Evolutionary conservation across 495 filamentous ascomycete genomes (phyloP).

Genomic region (Haplographium delicatum): DNA sequence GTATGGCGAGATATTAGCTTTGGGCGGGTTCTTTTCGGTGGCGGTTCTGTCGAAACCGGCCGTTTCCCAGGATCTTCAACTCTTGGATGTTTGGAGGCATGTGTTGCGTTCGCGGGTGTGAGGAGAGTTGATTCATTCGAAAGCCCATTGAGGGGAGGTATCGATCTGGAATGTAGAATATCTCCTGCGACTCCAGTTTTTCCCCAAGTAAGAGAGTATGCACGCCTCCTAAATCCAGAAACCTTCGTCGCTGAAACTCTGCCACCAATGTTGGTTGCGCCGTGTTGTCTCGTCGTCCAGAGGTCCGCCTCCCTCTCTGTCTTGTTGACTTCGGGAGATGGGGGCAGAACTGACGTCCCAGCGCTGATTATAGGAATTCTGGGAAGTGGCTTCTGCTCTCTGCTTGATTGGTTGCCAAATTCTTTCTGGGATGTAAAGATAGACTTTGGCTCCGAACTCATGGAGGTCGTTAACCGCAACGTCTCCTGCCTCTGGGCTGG

Average conservation of each 20-base stretch:
- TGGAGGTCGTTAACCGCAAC: too few species aligned
- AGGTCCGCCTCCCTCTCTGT: neutral
- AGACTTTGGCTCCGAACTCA: slow-evolving; percentile 21
- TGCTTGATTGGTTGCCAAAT: slow-evolving; percentile 10
- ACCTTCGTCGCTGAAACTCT: too few species aligned
- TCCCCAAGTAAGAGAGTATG: too few species aligned
- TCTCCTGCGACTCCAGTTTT: neutral
- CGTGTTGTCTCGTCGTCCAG: too few species aligned
- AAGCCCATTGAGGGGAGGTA: neutral
- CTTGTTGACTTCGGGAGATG: neutral
- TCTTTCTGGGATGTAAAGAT: slow-evolving; percentile 21
- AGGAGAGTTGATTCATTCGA: slow-evolving; percentile 7
- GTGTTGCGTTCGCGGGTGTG: neutral
- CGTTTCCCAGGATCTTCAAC: neutral
- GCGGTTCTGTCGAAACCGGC: slow-evolving; percentile 6
- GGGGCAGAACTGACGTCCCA: neutral
- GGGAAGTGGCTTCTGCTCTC: neutral
- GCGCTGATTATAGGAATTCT: neutral
- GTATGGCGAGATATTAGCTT: slow-evolving; percentile 17
- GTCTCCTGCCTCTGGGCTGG: too few species aligned
- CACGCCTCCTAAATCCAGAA: too few species aligned
- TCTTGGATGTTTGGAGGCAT: slow-evolving; percentile 18
- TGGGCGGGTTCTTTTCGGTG: slow-evolving; percentile 13
- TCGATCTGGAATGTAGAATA: neutral
- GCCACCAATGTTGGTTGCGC: too few species aligned